Evolutionary conservation across 345 rosid genomes (phyloP).

Genomic region (Populus pruinosa): DNA sequence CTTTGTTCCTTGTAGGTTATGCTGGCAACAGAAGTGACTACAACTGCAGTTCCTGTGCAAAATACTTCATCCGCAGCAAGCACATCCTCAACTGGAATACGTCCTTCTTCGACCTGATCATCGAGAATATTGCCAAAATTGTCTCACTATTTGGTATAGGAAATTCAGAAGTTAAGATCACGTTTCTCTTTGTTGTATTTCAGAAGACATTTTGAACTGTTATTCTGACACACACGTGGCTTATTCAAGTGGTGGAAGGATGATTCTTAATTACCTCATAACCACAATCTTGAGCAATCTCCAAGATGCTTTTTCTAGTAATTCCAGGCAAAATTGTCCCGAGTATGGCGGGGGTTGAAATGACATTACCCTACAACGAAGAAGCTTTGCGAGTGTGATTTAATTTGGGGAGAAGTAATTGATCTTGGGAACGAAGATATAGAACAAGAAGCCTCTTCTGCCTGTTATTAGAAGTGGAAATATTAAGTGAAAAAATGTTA

Average conservation of each 20-base stretch:
- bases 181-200: too few species aligned
- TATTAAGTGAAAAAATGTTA: not conserved
- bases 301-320: constrained; percentile 39
- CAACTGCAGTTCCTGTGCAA: constrained; percentile 43
- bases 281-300: constrained; percentile 40
- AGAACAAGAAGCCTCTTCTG: too few species aligned
- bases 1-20: constrained; percentile 26
- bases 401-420: too few species aligned
- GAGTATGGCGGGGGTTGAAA: constrained; percentile 35
- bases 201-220: too few species aligned
- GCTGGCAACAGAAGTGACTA: constrained; percentile 31
- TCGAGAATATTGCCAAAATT: too few species aligned
- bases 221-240: too few species aligned
- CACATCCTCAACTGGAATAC: constrained; percentile 21
- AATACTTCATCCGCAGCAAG: constrained; percentile 36
- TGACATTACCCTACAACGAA: constrained; percentile 22
- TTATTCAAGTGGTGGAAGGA: too few species aligned
- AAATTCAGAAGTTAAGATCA: not conserved
- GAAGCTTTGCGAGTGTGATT: not conserved
- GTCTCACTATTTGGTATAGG: not conserved
- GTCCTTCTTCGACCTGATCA: constrained; percentile 25
- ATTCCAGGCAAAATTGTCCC: constrained; percentile 43
- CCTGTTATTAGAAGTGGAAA: too few species aligned
- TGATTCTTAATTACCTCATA: constrained; percentile 20
- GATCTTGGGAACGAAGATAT: too few species aligned